A percentile compares a stretch with the other conserved stretches of the same genome.
phyloP scores from a whole-genome alignment of 495 filamentous ascomycete species.

The Hypoxylon cercidicola region DNA sequence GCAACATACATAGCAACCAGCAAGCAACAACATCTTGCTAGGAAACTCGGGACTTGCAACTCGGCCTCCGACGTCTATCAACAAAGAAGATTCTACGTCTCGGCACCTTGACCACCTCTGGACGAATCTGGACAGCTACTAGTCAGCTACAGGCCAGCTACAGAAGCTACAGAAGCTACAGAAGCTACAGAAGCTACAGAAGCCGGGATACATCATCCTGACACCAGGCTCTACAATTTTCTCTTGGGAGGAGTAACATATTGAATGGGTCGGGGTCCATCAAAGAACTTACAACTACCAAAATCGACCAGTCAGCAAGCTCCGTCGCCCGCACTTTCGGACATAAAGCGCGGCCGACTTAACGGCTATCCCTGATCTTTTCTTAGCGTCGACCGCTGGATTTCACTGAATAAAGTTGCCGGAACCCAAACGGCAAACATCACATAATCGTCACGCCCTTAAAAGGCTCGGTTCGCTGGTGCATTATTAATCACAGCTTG shows the following conservation, averaged over 20 bases:
- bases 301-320: slow-evolving; percentile 43
- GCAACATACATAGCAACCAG: not conserved
- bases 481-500: slow-evolving; percentile 44
- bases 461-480: slow-evolving; percentile 41
- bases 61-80: not conserved
- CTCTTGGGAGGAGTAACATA: slow-evolving; percentile 17
- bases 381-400: slow-evolving; percentile 33
- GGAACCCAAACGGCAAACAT: slow-evolving; percentile 43
- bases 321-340: slow-evolving; percentile 40
- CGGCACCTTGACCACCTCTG: not conserved
- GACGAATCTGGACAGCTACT: not conserved
- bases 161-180: too few species aligned
- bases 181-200: not conserved
- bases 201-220: slow-evolving; percentile 32
- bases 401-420: slow-evolving; percentile 44
- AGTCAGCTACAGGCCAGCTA: too few species aligned
- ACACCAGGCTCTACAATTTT: slow-evolving; percentile 26
- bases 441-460: slow-evolving; percentile 46
- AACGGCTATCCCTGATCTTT: slow-evolving; percentile 34
- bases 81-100: slow-evolving; percentile 11
- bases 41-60: not conserved
- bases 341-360: slow-evolving; percentile 46
- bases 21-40: slow-evolving; percentile 1
- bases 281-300: slow-evolving; percentile 41
- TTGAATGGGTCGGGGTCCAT: slow-evolving; percentile 28